A percentile compares a stretch with the other conserved stretches of the same genome.
phyloP scores from a whole-genome alignment of 257 asterid species.

The Haberlea rhodopensis region DNA sequence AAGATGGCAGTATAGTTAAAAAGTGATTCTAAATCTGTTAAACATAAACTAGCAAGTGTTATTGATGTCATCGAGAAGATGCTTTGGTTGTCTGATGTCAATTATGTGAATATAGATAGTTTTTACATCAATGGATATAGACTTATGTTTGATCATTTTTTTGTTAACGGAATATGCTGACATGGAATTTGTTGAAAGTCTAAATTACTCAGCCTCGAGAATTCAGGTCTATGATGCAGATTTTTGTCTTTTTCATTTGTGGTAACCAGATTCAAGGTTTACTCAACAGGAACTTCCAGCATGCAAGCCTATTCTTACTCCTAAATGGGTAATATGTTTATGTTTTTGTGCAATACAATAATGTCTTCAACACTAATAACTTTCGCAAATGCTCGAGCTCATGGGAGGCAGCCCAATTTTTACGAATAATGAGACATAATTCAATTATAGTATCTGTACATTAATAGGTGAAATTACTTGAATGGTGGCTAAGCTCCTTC shows the following conservation, averaged over 20 bases:
- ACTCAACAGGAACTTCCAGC: conserved; percentile 99
- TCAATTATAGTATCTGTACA: too few relatives aligned
- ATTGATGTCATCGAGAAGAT: neutral
- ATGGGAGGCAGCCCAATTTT: neutral
- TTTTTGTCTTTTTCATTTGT: conserved; percentile 1
- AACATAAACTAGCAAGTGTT: neutral
- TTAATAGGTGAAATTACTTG: neutral
- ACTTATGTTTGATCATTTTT: neutral
- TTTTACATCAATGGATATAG: neutral
- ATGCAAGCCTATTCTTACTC: conserved; percentile 95
- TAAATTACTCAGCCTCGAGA: neutral
- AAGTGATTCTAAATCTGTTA: neutral
- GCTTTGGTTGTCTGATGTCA: neutral
- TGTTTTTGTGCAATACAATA: conserved; percentile 10
- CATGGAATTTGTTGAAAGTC: conserved; percentile 10
- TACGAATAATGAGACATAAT: neutral
- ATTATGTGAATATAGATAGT: neutral
- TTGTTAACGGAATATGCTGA: too few relatives aligned
- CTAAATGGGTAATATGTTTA: conserved; percentile 70
- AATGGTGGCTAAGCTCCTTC: conserved; percentile 20
- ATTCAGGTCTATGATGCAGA: conserved; percentile 2
- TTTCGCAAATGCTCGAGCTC: neutral
- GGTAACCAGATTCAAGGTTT: conserved; percentile 82
- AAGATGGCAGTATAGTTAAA: too few relatives aligned
- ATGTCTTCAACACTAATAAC: neutral